Evolutionary conservation across 2,329 filamentous ascomycete species (phyloP).

Genomic region (Cladophialophora yegresii): DNA sequence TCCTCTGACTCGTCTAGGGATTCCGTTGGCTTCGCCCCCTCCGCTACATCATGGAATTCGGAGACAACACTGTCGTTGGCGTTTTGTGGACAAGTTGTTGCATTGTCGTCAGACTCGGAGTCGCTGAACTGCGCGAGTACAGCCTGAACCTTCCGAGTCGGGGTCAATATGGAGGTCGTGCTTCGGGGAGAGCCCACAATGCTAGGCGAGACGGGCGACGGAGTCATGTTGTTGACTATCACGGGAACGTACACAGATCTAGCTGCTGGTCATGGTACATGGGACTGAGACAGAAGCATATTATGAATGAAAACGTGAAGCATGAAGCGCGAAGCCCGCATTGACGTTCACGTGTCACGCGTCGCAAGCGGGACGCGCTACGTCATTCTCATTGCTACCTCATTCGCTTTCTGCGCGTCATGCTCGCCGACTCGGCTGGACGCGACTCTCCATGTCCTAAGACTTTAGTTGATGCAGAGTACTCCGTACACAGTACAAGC

Average conservation of each 20-base stretch:
- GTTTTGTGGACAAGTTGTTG: conserved; percentile 11
- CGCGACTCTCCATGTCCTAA: background rate
- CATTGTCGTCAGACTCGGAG: conserved; percentile 46
- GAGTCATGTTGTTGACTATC: conserved; percentile 18
- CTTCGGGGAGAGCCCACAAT: conserved; percentile 17
- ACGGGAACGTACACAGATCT: background rate
- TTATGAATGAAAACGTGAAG: background rate
- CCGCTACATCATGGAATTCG: background rate
- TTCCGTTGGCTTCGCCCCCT: background rate
- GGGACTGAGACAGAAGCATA: background rate
- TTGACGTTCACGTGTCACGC: conserved; percentile 3
- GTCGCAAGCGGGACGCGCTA: background rate
- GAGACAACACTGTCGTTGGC: background rate
- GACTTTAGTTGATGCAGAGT: too few relatives aligned
- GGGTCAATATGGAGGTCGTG: conserved; percentile 29
- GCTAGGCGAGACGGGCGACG: conserved; percentile 21
- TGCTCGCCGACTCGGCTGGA: background rate
- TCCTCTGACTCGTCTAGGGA: conserved; percentile 45
- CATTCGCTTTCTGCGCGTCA: background rate
- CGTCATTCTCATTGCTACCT: background rate
- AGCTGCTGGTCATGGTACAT: background rate
- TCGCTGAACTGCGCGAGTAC: conserved; percentile 54
- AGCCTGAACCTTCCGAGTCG: conserved; percentile 52
- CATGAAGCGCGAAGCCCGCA: background rate
- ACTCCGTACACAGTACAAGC: too few relatives aligned